Percentiles rank a stretch among this genome's conserved stretches.
phyloP scores from a whole-genome alignment of 2,329 filamentous ascomycete species.

The Botrytis squamosa region DNA sequence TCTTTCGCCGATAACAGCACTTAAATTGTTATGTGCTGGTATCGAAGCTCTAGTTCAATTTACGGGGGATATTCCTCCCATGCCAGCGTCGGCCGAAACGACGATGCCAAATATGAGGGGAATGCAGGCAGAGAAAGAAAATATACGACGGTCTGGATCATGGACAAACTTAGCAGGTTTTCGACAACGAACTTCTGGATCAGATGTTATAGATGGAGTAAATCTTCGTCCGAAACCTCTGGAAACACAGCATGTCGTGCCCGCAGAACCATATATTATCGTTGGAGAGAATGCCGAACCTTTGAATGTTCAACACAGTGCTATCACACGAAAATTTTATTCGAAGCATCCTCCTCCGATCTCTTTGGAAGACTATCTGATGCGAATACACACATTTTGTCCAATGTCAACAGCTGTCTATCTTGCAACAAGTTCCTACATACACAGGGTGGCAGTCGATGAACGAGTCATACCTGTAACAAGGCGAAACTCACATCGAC shows the following conservation, averaged over 20 bases:
- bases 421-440: slow-evolving; percentile 83
- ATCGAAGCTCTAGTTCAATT: slow-evolving; percentile 63
- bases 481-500: slow-evolving; percentile 77
- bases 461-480: slow-evolving; percentile 80
- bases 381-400: slow-evolving; percentile 84
- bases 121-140: slow-evolving; percentile 62
- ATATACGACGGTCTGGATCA: slow-evolving; percentile 57
- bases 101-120: slow-evolving; percentile 64
- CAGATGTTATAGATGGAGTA: slow-evolving; percentile 54
- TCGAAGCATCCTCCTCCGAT: slow-evolving; percentile 85
- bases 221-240: slow-evolving; percentile 44
- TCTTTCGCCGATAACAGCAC: slow-evolving; percentile 69
- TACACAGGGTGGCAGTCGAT: slow-evolving; percentile 75
- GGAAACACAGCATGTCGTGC: slow-evolving; percentile 29
- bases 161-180: slow-evolving; percentile 42
- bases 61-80: slow-evolving; percentile 59
- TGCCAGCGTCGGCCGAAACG: slow-evolving; percentile 65
- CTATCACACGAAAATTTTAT: slow-evolving; percentile 90
- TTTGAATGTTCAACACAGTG: slow-evolving; percentile 74
- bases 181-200: slow-evolving; percentile 36
- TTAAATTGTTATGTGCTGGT: slow-evolving; percentile 73
- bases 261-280: slow-evolving; percentile 53
- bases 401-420: slow-evolving; percentile 94
- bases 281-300: slow-evolving; percentile 70
- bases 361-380: slow-evolving; percentile 77